Percentiles rank a stretch among this genome's conserved stretches.
phyloP scores from a whole-genome alignment of 768 basidiomycete genomes.

The Collybia mongolica region DNA sequence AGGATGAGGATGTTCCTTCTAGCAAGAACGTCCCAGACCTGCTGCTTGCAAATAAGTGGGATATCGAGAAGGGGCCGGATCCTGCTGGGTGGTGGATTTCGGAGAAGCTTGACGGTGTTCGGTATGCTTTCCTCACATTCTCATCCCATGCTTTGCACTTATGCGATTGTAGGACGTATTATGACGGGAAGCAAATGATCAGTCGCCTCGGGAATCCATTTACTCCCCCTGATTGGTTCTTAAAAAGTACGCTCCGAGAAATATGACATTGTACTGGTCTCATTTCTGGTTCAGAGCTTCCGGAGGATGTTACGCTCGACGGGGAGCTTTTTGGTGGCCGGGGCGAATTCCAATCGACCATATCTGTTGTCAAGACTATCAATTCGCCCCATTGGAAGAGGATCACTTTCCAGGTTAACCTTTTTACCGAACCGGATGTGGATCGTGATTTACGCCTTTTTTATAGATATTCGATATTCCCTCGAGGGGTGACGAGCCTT shows the following conservation, averaged over 20 bases:
- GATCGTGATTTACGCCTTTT: background rate
- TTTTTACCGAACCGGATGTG: background rate
- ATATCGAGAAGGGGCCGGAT: constrained; percentile 50
- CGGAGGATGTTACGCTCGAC: constrained; percentile 54
- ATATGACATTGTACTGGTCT: background rate
- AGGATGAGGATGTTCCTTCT: constrained; percentile 21
- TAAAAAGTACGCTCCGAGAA: constrained; percentile 41
- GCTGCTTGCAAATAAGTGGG: constrained; percentile 58
- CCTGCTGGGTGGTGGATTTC: constrained; percentile 63
- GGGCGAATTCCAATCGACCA: constrained; percentile 55
- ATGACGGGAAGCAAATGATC: constrained; percentile 49
- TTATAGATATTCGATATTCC: constrained; percentile 57
- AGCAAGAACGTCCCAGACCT: constrained; percentile 41
- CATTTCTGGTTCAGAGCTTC: constrained; percentile 37
- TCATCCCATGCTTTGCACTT: background rate
- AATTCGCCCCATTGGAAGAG: constrained; percentile 57
- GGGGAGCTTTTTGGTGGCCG: constrained; percentile 61
- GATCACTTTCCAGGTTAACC: constrained; percentile 51
- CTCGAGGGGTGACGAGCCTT: constrained; percentile 41
- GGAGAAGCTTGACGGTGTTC: constrained; percentile 61
- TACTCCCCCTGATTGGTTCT: constrained; percentile 55
- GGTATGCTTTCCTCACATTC: constrained; percentile 33
- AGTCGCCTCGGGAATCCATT: constrained; percentile 61
- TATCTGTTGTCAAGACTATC: constrained; percentile 57
- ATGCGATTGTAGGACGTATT: constrained; percentile 40